Base-by-base conservation (phyloP, 2,329 filamentous ascomycete genomes). In the Xylariaceae sp. region DNA sequence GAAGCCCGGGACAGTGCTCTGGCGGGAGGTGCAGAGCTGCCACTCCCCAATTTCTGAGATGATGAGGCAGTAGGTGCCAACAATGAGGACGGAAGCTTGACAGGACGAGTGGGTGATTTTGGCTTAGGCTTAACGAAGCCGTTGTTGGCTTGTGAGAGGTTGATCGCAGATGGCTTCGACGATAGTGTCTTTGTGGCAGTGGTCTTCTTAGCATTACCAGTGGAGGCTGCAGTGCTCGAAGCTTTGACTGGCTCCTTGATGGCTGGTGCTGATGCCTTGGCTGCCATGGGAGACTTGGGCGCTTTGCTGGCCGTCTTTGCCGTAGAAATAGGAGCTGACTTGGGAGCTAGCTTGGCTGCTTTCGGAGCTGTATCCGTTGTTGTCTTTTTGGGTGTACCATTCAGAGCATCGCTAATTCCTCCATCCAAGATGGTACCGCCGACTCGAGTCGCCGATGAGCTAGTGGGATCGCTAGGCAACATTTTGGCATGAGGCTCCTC, bases 11-110 rank as follows among this genome's bases (percentile, higher is more conserved):
- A 73, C 14, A 73, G 66, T 11, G 78, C 76, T 40, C 71, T 66
- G 2, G 66, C 57, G 11, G 62, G 59, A 17, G 67, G 59, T 16
- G 59, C 51, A 33, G 60, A 45, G 36, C 12, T 65, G 63, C 55
- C 53, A 19, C 51, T 65, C n/a, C 75, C 75, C 45, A 78, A 74
- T 68, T 86, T 89, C 13, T 83, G 85, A 14, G 80, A 81, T 1
- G 83, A 90, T 1, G 88, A 78, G 19, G 87, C 81, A 3, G 88
- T 91, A 31, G 85, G 87, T 6, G 86, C 84, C 19, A 78, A 87
- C 31, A 90, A 73, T 51, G 86, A 84, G 10, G 86, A 75, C 9
- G 87, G 84, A 1, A 90, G 73, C 51, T 81, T 82, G 47, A 84
- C 74, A 10, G 87, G 86, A 50, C 83, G 81, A 2, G 88, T 90